These are phyloP conservation scores for Epichloe glyceriae DNA, from an alignment of 2,329 filamentous ascomycete genomes.

Conservation along the genomic window DNA sequence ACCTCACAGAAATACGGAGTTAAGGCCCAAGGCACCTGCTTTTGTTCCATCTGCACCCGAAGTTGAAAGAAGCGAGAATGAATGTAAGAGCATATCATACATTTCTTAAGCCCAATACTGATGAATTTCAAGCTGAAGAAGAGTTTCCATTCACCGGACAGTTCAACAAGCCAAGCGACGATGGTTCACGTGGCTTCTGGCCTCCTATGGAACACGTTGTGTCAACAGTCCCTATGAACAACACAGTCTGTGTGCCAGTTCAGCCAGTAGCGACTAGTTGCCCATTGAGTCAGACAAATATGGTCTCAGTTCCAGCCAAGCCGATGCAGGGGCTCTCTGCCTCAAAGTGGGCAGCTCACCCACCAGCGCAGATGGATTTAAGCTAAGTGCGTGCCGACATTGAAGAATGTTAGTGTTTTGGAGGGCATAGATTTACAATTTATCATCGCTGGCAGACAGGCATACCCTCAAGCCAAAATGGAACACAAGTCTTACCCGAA, in stretches of 20 bases:
- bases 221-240: neutral
- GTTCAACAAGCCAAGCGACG: neutral
- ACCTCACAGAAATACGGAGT: neutral
- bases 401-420: neutral
- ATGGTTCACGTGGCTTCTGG: neutral
- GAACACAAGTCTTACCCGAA: neutral
- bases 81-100: neutral
- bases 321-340: constrained; percentile 1
- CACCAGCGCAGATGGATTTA: neutral
- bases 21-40: neutral
- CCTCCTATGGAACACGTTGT: neutral
- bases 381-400: neutral
- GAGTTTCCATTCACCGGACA: constrained; percentile 1
- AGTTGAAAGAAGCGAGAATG: neutral
- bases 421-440: neutral
- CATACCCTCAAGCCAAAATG: neutral
- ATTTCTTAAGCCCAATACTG: neutral
- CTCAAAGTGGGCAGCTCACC: constrained; percentile 1
- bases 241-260: constrained; percentile 2
- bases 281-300: neutral
- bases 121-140: neutral
- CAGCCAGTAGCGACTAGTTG: neutral
- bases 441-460: neutral
- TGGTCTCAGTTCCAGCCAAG: neutral
- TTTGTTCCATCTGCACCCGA: neutral